These are phyloP conservation scores for Cercospora sp. DNA, from an alignment of 2,329 filamentous ascomycete species.

Conservation along the genomic window DNA sequence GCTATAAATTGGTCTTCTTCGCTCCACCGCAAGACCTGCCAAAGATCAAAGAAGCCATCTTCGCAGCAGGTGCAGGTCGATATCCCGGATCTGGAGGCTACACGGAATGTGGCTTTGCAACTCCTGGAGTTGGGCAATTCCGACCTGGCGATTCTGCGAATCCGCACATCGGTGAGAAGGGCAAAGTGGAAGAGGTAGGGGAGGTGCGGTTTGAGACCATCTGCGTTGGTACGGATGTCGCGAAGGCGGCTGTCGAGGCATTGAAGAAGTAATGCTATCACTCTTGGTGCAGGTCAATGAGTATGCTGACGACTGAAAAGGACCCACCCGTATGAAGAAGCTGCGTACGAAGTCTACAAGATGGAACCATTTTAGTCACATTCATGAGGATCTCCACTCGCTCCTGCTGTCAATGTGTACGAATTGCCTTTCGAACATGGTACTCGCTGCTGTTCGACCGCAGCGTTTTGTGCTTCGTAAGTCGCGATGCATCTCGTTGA, in stretches of 20 bases:
- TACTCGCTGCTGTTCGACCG: background rate
- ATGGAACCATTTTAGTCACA: conserved; percentile 4
- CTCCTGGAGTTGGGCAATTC: conserved; percentile 63
- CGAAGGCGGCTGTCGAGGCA: conserved; percentile 59
- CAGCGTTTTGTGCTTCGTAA: background rate
- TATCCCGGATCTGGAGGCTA: conserved; percentile 46
- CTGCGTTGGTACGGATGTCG: conserved; percentile 60
- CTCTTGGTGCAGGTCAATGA: background rate
- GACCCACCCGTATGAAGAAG: conserved; percentile 14
- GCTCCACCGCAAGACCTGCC: conserved; percentile 42
- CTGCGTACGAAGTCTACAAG: conserved; percentile 15
- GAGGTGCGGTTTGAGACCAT: conserved; percentile 65
- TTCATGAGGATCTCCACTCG: background rate
- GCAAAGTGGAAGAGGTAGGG: conserved; percentile 58
- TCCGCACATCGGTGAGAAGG: conserved; percentile 61
- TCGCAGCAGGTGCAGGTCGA: conserved; percentile 47
- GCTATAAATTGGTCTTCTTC: conserved; percentile 50
- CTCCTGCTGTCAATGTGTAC: background rate
- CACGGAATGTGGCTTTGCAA: conserved; percentile 46
- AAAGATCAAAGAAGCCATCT: conserved; percentile 47
- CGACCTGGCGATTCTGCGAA: conserved; percentile 61
- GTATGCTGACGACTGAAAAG: background rate
- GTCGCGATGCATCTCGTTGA: background rate
- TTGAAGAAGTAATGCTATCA: conserved; percentile 58
- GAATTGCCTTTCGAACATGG: background rate